A percentile compares a stretch with the other conserved stretches of the same genome.
Conservation (phyloP, 176 grass and related monocot species). For the Carex pumila region DNA sequence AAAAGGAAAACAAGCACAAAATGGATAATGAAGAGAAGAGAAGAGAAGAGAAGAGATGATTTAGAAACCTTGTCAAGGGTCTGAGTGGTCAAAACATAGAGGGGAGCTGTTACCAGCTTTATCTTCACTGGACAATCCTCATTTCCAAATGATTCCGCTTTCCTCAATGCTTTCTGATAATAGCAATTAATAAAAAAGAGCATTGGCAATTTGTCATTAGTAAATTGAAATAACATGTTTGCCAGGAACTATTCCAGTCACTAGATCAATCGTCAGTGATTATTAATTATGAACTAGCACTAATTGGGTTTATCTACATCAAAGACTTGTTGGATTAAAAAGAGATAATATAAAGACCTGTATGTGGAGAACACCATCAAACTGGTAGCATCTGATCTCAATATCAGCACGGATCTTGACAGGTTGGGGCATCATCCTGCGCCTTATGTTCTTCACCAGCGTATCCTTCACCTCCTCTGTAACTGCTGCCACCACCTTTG, state of each 20-base stretch:
- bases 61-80: constrained; percentile 71
- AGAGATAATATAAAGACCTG: constrained; percentile 54
- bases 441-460: constrained; percentile 70
- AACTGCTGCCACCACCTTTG: constrained; percentile 64
- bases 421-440: constrained; percentile 80
- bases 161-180: constrained; percentile 66
- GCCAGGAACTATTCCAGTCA: neutral
- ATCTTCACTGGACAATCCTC: constrained; percentile 87
- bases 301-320: neutral
- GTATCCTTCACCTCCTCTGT: constrained; percentile 71
- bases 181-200: neutral
- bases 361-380: constrained; percentile 88
- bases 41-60: constrained; percentile 9
- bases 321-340: neutral
- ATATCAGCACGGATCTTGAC: constrained; percentile 87
- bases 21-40: neutral
- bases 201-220: neutral
- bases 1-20: neutral
- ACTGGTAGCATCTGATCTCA: constrained; percentile 88
- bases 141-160: constrained; percentile 72
- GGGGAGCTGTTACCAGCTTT: constrained; percentile 77
- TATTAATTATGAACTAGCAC: neutral
- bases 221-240: neutral
- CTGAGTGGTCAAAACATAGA: constrained; percentile 88
- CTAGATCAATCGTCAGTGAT: neutral